These are phyloP conservation scores for Lindgomyces ingoldianus DNA, from an alignment of 495 filamentous ascomycete species.

Conservation along the genomic window DNA sequence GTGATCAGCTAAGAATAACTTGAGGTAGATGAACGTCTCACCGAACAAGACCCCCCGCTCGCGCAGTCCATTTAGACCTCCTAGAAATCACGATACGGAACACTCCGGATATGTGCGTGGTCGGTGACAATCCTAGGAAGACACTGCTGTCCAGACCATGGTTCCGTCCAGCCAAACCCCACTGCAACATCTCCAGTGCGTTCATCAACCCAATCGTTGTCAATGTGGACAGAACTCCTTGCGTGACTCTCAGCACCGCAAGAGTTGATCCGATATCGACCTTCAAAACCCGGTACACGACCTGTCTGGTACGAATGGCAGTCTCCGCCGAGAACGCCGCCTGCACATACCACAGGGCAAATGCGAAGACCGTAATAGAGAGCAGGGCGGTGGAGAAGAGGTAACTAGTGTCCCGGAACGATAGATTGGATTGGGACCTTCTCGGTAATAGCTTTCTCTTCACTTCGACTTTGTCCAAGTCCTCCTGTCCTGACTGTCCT, in stretches of 20 bases:
- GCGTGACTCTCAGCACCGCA: conserved; percentile 6
- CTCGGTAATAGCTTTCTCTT: no score
- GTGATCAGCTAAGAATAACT: neutral
- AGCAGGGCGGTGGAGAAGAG: no score
- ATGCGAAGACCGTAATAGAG: no score
- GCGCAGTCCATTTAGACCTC: neutral
- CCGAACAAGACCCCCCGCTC: conserved; percentile 5
- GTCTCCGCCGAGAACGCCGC: no score
- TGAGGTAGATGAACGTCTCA: neutral
- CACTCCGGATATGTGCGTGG: neutral
- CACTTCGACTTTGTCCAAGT: no score
- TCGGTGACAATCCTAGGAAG: conserved; percentile 8
- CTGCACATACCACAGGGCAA: no score
- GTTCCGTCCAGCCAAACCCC: conserved; percentile 3
- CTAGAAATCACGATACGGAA: neutral
- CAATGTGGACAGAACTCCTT: conserved; percentile 6
- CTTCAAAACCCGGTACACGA: no score
- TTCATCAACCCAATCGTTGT: conserved; percentile 3
- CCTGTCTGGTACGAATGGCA: no score
- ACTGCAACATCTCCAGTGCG: conserved; percentile 11
- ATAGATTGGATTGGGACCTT: no score
- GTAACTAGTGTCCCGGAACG: no score
- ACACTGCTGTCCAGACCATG: neutral
- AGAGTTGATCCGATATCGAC: conserved; percentile 2
- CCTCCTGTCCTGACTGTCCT: no score